Percentiles rank a stretch among this genome's conserved stretches.
These are phyloP conservation scores for Punctularia strigosozonata DNA, from an alignment of 768 basidiomycete genomes.

Conservation along the genomic window DNA sequence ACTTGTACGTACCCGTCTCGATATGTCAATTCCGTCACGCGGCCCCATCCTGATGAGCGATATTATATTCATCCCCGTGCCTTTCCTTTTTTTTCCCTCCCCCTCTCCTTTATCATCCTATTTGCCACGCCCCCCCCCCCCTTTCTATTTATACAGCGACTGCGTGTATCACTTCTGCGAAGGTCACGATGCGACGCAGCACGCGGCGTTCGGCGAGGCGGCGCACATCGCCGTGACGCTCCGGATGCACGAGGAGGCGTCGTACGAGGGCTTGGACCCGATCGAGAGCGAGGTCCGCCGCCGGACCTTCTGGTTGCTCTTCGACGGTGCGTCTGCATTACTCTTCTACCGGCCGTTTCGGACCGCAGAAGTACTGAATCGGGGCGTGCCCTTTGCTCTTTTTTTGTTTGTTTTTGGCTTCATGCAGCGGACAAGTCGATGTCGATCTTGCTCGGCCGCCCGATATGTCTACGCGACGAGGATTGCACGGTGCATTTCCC, in stretches of 20 bases:
- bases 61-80: too few relatives aligned
- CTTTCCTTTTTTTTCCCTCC: slow-evolving; percentile 2
- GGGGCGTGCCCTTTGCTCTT: too few relatives aligned
- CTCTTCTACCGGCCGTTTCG: slow-evolving; percentile 2
- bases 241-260: slow-evolving; percentile 78
- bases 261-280: slow-evolving; percentile 73
- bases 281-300: slow-evolving; percentile 84
- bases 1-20: slow-evolving; percentile 66
- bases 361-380: not conserved
- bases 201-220: slow-evolving; percentile 81
- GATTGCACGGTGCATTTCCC: slow-evolving; percentile 87
- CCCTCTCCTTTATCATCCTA: slow-evolving; percentile 1
- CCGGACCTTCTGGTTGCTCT: slow-evolving; percentile 81
- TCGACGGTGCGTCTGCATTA: slow-evolving; percentile 50
- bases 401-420: slow-evolving; percentile 3
- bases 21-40: too few relatives aligned
- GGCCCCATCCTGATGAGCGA: slow-evolving; percentile 1
- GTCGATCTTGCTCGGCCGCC: slow-evolving; percentile 75
- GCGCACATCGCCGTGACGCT: slow-evolving; percentile 74
- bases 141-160: slow-evolving; percentile 34
- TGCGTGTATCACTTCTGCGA: slow-evolving; percentile 84
- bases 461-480: slow-evolving; percentile 79
- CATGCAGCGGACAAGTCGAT: slow-evolving; percentile 75
- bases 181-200: slow-evolving; percentile 78
- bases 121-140: slow-evolving; percentile 3